Evolutionary conservation across 192 early-diverging fungal genomes (phyloP).

Genomic region (Glomus cerebriforme): DNA sequence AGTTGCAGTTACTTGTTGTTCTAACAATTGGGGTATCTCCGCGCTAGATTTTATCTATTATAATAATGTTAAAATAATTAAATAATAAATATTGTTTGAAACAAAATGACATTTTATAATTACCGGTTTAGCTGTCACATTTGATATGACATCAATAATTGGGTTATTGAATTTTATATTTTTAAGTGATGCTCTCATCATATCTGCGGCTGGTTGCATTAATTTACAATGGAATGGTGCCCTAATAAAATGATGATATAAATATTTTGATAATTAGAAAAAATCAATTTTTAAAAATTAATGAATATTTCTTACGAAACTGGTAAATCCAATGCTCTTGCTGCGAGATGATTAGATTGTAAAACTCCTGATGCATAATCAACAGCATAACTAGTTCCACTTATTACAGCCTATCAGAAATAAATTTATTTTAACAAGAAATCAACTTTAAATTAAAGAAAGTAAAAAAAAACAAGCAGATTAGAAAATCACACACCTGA

Average conservation of each 20-base stretch:
- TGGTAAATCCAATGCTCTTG: conserved; percentile 83
- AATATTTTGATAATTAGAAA: neutral
- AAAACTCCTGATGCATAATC: conserved; percentile 80
- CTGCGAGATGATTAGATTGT: conserved; percentile 80
- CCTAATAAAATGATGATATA: conserved; percentile 28
- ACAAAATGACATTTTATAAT: conserved; percentile 18
- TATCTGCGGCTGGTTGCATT: conserved; percentile 84
- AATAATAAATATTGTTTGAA: neutral
- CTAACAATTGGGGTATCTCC: conserved; percentile 70
- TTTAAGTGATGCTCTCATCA: conserved; percentile 73
- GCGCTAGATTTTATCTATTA: conserved; percentile 44
- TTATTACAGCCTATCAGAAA: conserved; percentile 68
- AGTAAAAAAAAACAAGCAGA: neutral
- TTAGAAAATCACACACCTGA: conserved; percentile 1
- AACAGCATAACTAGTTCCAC: conserved; percentile 84
- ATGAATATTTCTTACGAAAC: conserved; percentile 68
- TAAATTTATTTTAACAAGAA: neutral
- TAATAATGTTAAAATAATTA: neutral
- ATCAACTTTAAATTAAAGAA: neutral
- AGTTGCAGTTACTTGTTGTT: conserved; percentile 78
- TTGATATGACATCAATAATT: conserved; percentile 84
- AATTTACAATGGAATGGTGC: conserved; percentile 95
- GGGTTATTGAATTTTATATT: conserved; percentile 72
- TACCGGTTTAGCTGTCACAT: conserved; percentile 87
- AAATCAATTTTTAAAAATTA: neutral